These are phyloP conservation scores for Tripterygium wilfordii DNA, from an alignment of 177 flowering plant genomes.

Conservation along the genomic window DNA sequence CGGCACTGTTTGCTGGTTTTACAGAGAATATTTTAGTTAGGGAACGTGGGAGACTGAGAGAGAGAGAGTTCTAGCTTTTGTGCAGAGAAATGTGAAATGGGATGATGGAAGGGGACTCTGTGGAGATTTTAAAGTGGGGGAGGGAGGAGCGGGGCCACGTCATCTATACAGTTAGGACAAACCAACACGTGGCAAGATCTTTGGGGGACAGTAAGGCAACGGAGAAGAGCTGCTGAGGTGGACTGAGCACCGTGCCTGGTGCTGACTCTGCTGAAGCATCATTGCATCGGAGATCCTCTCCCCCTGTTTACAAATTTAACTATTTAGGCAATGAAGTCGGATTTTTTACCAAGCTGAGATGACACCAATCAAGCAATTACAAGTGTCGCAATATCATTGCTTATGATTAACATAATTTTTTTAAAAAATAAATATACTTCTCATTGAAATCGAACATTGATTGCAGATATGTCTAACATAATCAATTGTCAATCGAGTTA, in stretches of 20 bases:
- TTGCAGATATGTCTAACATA: too few species aligned
- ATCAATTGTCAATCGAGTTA: too few species aligned
- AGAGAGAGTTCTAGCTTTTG: not conserved
- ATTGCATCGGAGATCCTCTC: not conserved
- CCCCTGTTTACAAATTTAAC: too few species aligned
- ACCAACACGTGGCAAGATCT: slow-evolving; percentile 14
- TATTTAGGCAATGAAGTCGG: not conserved
- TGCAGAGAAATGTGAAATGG: not conserved
- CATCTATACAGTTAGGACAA: slow-evolving; percentile 14
- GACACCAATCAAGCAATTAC: too few species aligned
- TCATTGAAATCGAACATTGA: too few species aligned
- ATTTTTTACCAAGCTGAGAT: not conserved
- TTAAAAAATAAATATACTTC: too few species aligned
- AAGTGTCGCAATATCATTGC: too few species aligned
- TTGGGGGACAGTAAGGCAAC: slow-evolving; percentile 4
- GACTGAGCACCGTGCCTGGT: slow-evolving; percentile 11
- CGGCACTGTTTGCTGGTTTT: too few species aligned
- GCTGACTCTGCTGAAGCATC: slow-evolving; percentile 5
- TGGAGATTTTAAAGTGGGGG: slow-evolving; percentile 3
- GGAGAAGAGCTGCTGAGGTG: not conserved
- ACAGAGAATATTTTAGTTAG: not conserved
- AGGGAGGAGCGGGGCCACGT: slow-evolving; percentile 18
- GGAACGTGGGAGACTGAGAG: not conserved
- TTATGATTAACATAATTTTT: too few species aligned
- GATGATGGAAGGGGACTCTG: not conserved